phyloP scores from a whole-genome alignment of 176 grass and related monocot species.

The Zizania latifolia region DNA sequence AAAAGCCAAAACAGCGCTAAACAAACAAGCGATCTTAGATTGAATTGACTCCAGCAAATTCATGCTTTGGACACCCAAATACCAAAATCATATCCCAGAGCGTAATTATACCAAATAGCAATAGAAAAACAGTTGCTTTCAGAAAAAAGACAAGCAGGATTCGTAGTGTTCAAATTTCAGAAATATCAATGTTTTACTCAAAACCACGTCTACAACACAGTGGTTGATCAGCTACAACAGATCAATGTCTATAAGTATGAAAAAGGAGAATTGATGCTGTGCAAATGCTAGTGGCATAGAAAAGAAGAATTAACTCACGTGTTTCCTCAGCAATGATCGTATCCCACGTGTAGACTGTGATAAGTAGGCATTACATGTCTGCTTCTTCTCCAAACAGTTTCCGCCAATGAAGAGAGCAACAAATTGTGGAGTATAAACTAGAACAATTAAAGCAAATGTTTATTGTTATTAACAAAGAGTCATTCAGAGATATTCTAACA shows the following conservation, averaged over 20 bases:
- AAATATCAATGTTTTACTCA: background rate
- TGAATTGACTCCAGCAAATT: background rate
- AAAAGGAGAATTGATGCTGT: background rate
- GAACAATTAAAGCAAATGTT: background rate
- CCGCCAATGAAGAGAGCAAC: slow-evolving; percentile 71
- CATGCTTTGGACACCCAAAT: background rate
- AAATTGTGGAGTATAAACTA: slow-evolving; percentile 90
- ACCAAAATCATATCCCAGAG: background rate
- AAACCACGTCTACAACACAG: background rate
- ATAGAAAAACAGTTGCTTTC: background rate
- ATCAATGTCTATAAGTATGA: background rate
- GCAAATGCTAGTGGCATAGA: background rate
- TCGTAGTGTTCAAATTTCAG: background rate
- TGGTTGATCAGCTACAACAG: background rate
- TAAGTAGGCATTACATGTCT: slow-evolving; percentile 71
- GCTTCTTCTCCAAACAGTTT: slow-evolving; percentile 42
- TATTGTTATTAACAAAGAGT: slow-evolving; percentile 8
- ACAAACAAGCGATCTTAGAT: background rate
- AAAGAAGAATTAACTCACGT: slow-evolving; percentile 46
- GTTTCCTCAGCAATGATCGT: slow-evolving; percentile 71
- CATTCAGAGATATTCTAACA: slow-evolving; percentile 2
- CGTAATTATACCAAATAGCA: background rate
- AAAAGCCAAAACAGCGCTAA: background rate
- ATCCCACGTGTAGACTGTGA: slow-evolving; percentile 82
- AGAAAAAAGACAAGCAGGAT: background rate